Conservation (phyloP, 2,329 filamentous ascomycete species). For the Cyphellophora attinorum region DNA sequence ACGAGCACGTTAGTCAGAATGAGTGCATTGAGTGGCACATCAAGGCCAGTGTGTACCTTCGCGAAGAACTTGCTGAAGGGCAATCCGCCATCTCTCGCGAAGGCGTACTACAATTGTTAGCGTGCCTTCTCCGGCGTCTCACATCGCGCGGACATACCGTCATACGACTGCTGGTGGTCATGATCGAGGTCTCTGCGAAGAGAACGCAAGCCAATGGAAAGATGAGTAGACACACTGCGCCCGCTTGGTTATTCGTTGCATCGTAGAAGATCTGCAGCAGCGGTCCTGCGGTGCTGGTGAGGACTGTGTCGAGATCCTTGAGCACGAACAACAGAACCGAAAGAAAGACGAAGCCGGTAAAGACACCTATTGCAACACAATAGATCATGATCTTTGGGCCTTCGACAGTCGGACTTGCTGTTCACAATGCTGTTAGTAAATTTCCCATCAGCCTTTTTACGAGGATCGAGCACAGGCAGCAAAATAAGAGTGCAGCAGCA, state of each 20-base stretch:
- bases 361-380: conserved; percentile 34
- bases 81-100: conserved; percentile 33
- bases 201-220: conserved; percentile 32
- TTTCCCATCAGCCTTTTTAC: too few species aligned
- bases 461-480: too few species aligned
- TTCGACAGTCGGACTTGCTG: conserved; percentile 31
- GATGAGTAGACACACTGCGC: conserved; percentile 25
- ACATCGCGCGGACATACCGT: too few species aligned
- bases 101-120: too few species aligned
- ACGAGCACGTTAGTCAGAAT: conserved; percentile 10
- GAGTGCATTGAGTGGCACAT: conserved; percentile 15
- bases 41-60: conserved; percentile 7
- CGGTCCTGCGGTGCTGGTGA: conserved; percentile 32
- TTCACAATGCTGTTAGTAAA: too few species aligned
- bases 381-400: conserved; percentile 36
- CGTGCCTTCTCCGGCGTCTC: too few species aligned
- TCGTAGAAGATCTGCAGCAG: conserved; percentile 38
- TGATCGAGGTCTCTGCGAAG: conserved; percentile 27
- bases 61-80: conserved; percentile 30
- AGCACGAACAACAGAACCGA: conserved; percentile 34
- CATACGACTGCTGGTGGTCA: conserved; percentile 31
- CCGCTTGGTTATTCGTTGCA: conserved; percentile 15
- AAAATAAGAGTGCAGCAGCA: too few species aligned
- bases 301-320: conserved; percentile 23
- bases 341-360: conserved; percentile 33